A percentile compares a stretch with the other conserved stretches of the same genome.
Conservation (phyloP, 768 basidiomycete species). For the Lepiota brunneoincarnata region DNA sequence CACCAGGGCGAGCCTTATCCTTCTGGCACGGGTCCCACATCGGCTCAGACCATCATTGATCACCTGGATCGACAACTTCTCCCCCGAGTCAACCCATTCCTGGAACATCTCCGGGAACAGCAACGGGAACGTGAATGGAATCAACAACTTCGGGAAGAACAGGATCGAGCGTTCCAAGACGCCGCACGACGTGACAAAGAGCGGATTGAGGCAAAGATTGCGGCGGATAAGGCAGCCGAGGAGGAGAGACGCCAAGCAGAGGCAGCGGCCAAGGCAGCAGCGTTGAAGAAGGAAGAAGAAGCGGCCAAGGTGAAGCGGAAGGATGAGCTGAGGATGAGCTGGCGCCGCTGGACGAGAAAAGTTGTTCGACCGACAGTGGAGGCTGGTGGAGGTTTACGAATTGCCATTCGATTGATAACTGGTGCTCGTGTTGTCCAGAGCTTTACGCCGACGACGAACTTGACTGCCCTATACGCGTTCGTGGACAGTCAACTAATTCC, state of each 20-base stretch:
- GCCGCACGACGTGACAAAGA: constrained; percentile 66
- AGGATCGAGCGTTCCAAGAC: constrained; percentile 76
- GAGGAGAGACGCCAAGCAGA: constrained; percentile 37
- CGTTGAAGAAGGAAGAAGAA: constrained; percentile 20
- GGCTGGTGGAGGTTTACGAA: constrained; percentile 30
- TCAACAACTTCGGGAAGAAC: constrained; percentile 69
- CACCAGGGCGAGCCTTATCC: constrained; percentile 65
- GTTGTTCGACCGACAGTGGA: constrained; percentile 24
- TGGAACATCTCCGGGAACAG: constrained; percentile 56
- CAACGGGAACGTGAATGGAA: constrained; percentile 49
- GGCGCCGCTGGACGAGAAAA: constrained; percentile 60
- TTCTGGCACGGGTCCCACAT: constrained; percentile 47
- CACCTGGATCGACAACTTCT: constrained; percentile 73
- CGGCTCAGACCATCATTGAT: constrained; percentile 56
- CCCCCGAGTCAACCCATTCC: constrained; percentile 77
- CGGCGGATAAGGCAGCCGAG: constrained; percentile 30
- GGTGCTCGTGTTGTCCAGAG: constrained; percentile 56
- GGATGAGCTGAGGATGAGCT: constrained; percentile 46
- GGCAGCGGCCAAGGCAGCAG: constrained; percentile 26
- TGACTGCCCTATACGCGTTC: constrained; percentile 70
- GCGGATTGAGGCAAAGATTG: constrained; percentile 55
- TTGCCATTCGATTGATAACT: constrained; percentile 54
- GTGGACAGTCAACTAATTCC: constrained; percentile 65
- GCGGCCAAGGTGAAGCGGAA: constrained; percentile 25
- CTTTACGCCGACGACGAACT: constrained; percentile 46